phyloP scores from a whole-genome alignment of 805 yeast genomes.

The Starmerella roubikii region DNA sequence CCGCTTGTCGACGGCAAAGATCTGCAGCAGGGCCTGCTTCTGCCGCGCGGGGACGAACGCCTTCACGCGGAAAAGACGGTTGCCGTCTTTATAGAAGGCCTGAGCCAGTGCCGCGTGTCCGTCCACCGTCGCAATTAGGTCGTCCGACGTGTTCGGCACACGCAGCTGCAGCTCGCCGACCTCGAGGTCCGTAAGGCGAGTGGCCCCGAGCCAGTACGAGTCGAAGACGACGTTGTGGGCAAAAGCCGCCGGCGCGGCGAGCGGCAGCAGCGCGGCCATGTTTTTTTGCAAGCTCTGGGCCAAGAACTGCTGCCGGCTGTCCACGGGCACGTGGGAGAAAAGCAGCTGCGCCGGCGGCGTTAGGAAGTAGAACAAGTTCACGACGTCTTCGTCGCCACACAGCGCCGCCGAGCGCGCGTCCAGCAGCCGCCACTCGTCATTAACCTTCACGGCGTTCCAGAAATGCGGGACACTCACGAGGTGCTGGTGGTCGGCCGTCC shows the following conservation, averaged over 20 bases:
- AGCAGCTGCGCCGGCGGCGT: constrained; percentile 62
- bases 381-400: constrained; percentile 22
- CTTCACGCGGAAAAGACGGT: constrained; percentile 62
- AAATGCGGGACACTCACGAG: constrained; percentile 42
- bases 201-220: constrained; percentile 64
- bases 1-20: constrained; percentile 34
- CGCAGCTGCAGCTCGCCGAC: constrained; percentile 63
- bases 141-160: constrained; percentile 52
- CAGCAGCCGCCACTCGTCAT: constrained; percentile 65
- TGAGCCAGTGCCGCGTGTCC: constrained; percentile 58
- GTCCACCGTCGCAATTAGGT: constrained; percentile 40
- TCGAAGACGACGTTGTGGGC: constrained; percentile 42
- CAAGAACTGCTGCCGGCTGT: constrained; percentile 69
- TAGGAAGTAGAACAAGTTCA: constrained; percentile 56
- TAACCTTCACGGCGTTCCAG: constrained; percentile 71
- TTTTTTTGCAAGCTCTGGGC: constrained; percentile 66
- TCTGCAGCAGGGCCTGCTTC: constrained; percentile 55
- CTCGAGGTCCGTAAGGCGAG: constrained; percentile 61
- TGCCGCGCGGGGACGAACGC: constrained; percentile 63
- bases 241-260: constrained; percentile 73
- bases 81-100: constrained; percentile 46
- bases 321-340: constrained; percentile 76
- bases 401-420: constrained; percentile 56
- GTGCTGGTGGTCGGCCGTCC: constrained; percentile 23
- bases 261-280: constrained; percentile 68